Percentiles rank a stretch among this genome's conserved stretches.
Evolutionary conservation across 225 moss, liverwort and hornwort genomes (phyloP).

Genomic region (Sphagnum tenellum): DNA sequence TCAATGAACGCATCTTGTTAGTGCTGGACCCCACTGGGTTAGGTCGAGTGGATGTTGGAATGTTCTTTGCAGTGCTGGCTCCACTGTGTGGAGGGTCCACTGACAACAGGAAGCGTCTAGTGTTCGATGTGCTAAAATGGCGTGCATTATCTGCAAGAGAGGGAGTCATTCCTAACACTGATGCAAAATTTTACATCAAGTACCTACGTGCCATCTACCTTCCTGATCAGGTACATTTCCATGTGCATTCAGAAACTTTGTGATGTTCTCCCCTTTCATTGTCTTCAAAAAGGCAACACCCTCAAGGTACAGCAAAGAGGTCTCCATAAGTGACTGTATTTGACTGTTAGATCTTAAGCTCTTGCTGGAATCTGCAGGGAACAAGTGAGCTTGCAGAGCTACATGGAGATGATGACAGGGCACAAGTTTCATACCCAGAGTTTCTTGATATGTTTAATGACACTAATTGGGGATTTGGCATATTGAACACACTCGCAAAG

Average conservation of each 20-base stretch:
- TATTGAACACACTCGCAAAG: constrained; percentile 64
- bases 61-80: constrained; percentile 86
- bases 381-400: constrained; percentile 67
- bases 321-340: no score
- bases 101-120: constrained; percentile 74
- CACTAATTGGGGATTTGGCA: constrained; percentile 89
- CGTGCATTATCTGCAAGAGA: constrained; percentile 59
- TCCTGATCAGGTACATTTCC: constrained; percentile 43
- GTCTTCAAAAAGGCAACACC: neutral
- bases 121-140: constrained; percentile 73
- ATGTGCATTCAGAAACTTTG: neutral
- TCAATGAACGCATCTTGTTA: constrained; percentile 73
- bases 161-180: constrained; percentile 71
- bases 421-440: constrained; percentile 76
- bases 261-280: neutral
- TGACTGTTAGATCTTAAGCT: no score
- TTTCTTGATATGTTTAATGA: constrained; percentile 82
- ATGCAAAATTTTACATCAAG: constrained; percentile 75
- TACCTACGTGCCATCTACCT: constrained; percentile 76
- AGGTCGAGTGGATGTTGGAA: constrained; percentile 74
- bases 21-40: constrained; percentile 60
- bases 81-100: constrained; percentile 66
- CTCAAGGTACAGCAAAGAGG: no score
- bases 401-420: constrained; percentile 82
- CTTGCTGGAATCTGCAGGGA: constrained; percentile 15